These are phyloP conservation scores for Alternaria triticina DNA, from an alignment of 2,329 filamentous ascomycete genomes.

Conservation along the genomic window DNA sequence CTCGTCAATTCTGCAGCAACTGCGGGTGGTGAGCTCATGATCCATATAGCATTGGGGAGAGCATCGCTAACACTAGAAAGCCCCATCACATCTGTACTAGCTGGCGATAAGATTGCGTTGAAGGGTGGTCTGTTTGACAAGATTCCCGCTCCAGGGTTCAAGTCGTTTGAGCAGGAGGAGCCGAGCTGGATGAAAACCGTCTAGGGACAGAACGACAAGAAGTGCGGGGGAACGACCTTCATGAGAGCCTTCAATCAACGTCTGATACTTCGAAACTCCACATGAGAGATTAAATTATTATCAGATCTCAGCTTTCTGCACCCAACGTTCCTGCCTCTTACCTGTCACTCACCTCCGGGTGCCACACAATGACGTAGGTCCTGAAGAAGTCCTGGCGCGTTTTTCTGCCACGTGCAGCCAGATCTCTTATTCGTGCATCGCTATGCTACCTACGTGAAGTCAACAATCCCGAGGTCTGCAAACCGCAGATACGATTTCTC, in stretches of 20 bases:
- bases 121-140: slow-evolving; percentile 39
- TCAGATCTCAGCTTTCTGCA: no score
- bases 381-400: background rate
- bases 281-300: no score
- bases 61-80: slow-evolving; percentile 17
- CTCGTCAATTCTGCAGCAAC: slow-evolving; percentile 36
- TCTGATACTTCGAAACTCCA: no score
- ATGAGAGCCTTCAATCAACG: no score
- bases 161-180: slow-evolving; percentile 27
- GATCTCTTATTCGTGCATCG: background rate
- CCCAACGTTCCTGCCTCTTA: background rate
- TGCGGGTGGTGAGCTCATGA: slow-evolving; percentile 34
- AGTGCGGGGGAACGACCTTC: no score
- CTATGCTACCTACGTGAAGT: no score
- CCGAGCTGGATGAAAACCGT: slow-evolving; percentile 31
- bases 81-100: slow-evolving; percentile 26
- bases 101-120: slow-evolving; percentile 26
- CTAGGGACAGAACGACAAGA: background rate
- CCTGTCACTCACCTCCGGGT: background rate
- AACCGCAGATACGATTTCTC: background rate
- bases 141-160: slow-evolving; percentile 16
- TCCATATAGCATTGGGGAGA: background rate
- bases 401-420: background rate
- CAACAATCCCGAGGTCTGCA: no score
- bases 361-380: background rate